Percentiles rank a stretch among this genome's conserved stretches.
phyloP scores from a whole-genome alignment of 2,329 filamentous ascomycete genomes.

The Cercospora zeina region DNA sequence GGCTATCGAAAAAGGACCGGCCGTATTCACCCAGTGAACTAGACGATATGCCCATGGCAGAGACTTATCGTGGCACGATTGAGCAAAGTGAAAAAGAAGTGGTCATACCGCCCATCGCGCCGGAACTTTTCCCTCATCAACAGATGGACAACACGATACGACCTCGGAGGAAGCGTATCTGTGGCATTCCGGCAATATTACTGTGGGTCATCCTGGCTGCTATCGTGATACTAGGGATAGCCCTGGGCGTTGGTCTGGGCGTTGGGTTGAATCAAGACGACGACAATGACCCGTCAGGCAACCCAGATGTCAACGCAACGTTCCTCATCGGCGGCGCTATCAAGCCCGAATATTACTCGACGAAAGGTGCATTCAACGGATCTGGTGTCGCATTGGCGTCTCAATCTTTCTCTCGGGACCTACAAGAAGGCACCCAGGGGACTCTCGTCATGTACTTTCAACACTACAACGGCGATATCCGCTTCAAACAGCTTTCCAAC shows the following conservation, averaged over 20 bases:
- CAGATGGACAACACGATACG: conserved; percentile 13
- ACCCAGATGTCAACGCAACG: conserved; percentile 15
- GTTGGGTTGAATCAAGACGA: conserved; percentile 40
- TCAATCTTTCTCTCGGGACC: conserved; percentile 43
- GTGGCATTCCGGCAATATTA: conserved; percentile 27
- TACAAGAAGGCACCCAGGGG: conserved; percentile 40
- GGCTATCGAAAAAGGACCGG: conserved; percentile 30
- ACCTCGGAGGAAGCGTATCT: conserved; percentile 25
- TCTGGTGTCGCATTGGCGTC: conserved; percentile 50
- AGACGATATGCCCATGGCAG: conserved; percentile 32
- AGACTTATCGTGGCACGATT: conserved; percentile 33
- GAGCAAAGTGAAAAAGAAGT: conserved; percentile 38
- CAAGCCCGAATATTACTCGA: conserved; percentile 43
- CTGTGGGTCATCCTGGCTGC: conserved; percentile 30
- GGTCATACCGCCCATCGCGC: conserved; percentile 23
- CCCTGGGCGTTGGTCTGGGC: conserved; percentile 42
- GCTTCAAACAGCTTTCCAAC: conserved; percentile 44
- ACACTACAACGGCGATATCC: conserved; percentile 47
- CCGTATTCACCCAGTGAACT: conserved; percentile 32
- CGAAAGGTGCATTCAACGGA: conserved; percentile 50
- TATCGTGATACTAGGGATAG: conserved; percentile 38
- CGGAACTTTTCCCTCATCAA: conserved; percentile 22
- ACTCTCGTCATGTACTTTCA: conserved; percentile 50
- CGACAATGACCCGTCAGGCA: neutral
- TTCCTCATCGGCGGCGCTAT: conserved; percentile 45